A percentile compares a stretch with the other conserved stretches of the same genome.
These are phyloP conservation scores for Mrakia gelida DNA, from an alignment of 768 basidiomycete genomes.

Conservation along the genomic window DNA sequence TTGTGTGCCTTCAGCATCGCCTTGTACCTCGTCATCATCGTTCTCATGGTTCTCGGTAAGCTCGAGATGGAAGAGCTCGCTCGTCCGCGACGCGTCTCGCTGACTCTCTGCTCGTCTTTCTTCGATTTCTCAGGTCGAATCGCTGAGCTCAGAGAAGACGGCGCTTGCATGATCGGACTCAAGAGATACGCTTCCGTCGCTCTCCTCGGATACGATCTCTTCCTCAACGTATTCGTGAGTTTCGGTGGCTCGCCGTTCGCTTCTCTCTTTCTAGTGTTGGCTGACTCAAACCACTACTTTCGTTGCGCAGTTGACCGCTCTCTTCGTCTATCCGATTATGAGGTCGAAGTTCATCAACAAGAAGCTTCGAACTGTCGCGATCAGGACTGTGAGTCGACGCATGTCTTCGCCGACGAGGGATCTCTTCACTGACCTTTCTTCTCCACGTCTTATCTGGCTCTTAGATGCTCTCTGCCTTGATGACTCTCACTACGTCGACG, in stretches of 20 bases:
- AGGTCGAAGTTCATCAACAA: slow-evolving; percentile 21
- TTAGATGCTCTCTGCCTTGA: background rate
- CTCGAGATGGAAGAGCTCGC: background rate
- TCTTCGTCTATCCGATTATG: slow-evolving; percentile 30
- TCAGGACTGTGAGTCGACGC: background rate
- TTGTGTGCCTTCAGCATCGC: slow-evolving; percentile 5
- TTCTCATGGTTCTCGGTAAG: slow-evolving; percentile 28
- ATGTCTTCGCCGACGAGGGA: background rate
- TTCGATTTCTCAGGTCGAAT: slow-evolving; percentile 11
- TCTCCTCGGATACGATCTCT: slow-evolving; percentile 28
- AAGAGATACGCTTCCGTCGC: slow-evolving; percentile 23
- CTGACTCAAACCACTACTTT: background rate
- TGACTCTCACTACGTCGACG: background rate
- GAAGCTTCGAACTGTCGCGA: slow-evolving; percentile 23
- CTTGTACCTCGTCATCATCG: slow-evolving; percentile 17
- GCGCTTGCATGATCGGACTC: slow-evolving; percentile 25
- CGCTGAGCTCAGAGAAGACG: slow-evolving; percentile 3
- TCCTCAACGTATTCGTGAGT: slow-evolving; percentile 30
- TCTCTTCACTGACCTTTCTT: background rate
- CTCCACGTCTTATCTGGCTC: background rate
- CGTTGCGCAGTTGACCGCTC: slow-evolving; percentile 2
- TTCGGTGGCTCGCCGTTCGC: background rate
- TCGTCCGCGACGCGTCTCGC: background rate
- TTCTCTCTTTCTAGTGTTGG: no score
- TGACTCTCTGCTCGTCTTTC: no score